Conservation (phyloP, 2,329 filamentous ascomycete species). For the Trichoderma sp. region DNA sequence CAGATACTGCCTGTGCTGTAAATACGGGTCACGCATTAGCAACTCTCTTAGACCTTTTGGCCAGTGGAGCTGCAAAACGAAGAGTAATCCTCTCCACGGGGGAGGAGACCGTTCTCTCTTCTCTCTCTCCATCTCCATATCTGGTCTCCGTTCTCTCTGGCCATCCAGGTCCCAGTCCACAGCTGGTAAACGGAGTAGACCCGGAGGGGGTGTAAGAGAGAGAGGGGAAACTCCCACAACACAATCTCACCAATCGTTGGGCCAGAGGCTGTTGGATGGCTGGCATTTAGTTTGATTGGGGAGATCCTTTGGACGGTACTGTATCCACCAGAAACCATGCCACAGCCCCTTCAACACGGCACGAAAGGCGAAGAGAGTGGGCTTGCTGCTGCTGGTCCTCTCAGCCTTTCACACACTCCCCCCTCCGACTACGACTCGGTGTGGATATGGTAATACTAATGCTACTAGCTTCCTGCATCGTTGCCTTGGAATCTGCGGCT, state of each 20-base stretch:
- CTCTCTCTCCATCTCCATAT: background rate
- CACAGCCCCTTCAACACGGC: slow-evolving; percentile 14
- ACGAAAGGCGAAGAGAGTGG: background rate
- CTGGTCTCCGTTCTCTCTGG: background rate
- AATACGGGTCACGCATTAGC: background rate
- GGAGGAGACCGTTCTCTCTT: background rate
- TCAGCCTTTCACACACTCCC: slow-evolving; percentile 13
- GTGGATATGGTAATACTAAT: slow-evolving; percentile 12
- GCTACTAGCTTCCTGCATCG: slow-evolving; percentile 1
- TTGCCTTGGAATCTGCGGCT: slow-evolving; percentile 7
- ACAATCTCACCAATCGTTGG: background rate
- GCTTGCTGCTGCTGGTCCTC: background rate
- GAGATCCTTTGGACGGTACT: slow-evolving; percentile 9
- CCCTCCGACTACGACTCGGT: slow-evolving; percentile 3
- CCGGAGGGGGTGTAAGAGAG: background rate
- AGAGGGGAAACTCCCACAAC: slow-evolving; percentile 1
- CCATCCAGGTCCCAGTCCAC: slow-evolving; percentile 12
- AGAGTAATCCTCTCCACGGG: slow-evolving; percentile 1
- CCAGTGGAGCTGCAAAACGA: background rate
- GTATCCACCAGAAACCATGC: slow-evolving; percentile 11
- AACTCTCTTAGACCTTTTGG: background rate
- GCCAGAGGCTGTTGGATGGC: slow-evolving; percentile 9
- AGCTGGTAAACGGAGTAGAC: background rate
- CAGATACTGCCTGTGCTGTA: background rate
- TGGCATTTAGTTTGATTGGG: slow-evolving; percentile 2